Conservation (phyloP, 2,329 filamentous ascomycete genomes). For the Ceratocystis cubensis region DNA sequence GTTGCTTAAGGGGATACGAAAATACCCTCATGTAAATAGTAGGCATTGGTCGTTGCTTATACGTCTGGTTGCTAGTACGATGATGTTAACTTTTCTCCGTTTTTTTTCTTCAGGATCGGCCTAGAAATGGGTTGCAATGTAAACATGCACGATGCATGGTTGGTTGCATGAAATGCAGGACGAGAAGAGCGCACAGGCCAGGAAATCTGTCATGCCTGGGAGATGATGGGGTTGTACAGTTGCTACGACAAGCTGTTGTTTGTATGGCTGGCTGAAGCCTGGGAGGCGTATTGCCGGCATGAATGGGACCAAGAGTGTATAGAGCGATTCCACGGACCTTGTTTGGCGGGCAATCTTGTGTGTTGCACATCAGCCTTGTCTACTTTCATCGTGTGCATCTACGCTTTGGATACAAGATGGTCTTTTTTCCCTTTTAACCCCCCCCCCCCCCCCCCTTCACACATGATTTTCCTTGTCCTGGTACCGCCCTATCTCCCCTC, state of each 20-base stretch:
- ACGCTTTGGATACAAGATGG: background rate
- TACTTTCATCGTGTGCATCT: background rate
- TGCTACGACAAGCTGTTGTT: background rate
- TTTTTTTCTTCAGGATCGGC: background rate
- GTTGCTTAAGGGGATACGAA: background rate
- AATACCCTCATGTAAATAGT: background rate
- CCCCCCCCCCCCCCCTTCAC: background rate
- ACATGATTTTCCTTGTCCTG: background rate
- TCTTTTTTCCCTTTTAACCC: background rate
- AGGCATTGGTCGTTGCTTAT: background rate
- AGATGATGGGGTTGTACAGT: slow-evolving; percentile 4
- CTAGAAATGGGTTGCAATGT: background rate
- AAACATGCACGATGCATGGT: background rate
- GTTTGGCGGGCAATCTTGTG: no score
- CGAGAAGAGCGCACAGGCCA: background rate
- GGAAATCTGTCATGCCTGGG: background rate
- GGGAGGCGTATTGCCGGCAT: no score
- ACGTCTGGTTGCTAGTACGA: background rate
- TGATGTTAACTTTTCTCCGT: background rate
- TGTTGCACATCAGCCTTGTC: background rate
- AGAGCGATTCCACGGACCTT: no score
- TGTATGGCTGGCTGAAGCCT: background rate
- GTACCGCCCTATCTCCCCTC: background rate
- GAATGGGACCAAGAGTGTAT: no score
- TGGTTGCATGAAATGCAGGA: no score